A percentile compares a stretch with the other conserved stretches of the same genome.
Evolutionary conservation across 2,329 filamentous ascomycete species (phyloP).

Genomic region (Aspergillus arachidicola): DNA sequence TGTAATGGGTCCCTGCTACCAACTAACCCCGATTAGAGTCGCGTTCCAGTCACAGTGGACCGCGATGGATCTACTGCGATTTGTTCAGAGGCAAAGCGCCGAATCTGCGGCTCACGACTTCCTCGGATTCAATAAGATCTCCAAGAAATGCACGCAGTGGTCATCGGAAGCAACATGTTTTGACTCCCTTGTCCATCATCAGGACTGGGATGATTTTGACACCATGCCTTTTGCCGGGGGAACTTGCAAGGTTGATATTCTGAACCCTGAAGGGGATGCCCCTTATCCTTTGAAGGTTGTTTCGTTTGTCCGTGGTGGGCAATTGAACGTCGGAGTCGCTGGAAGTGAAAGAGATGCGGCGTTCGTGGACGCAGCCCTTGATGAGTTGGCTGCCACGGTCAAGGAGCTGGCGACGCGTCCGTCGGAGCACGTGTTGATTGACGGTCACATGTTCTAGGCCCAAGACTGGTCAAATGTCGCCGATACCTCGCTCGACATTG

Average conservation of each 20-base stretch:
- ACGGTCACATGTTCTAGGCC: not conserved
- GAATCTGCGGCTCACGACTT: constrained; percentile 56
- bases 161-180: constrained; percentile 48
- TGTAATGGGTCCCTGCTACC: constrained; percentile 62
- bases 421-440: not conserved
- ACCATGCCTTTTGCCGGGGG: constrained; percentile 40
- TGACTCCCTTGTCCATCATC: constrained; percentile 59
- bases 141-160: constrained; percentile 51
- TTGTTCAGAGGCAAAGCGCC: constrained; percentile 57
- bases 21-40: constrained; percentile 59
- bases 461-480: too few species aligned
- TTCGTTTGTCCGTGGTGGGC: constrained; percentile 57
- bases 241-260: constrained; percentile 56
- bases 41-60: constrained; percentile 53
- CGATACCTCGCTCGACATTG: too few species aligned
- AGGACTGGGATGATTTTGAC: constrained; percentile 65
- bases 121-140: constrained; percentile 55
- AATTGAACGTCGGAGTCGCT: constrained; percentile 62
- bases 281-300: constrained; percentile 36
- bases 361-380: constrained; percentile 55
- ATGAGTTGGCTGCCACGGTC: constrained; percentile 51
- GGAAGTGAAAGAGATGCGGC: constrained; percentile 51
- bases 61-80: constrained; percentile 50
- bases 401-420: constrained; percentile 33
- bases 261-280: constrained; percentile 59